A percentile compares a stretch with the other conserved stretches of the same genome.
phyloP scores from a whole-genome alignment of 306 rosid species.

The Quercus alba region DNA sequence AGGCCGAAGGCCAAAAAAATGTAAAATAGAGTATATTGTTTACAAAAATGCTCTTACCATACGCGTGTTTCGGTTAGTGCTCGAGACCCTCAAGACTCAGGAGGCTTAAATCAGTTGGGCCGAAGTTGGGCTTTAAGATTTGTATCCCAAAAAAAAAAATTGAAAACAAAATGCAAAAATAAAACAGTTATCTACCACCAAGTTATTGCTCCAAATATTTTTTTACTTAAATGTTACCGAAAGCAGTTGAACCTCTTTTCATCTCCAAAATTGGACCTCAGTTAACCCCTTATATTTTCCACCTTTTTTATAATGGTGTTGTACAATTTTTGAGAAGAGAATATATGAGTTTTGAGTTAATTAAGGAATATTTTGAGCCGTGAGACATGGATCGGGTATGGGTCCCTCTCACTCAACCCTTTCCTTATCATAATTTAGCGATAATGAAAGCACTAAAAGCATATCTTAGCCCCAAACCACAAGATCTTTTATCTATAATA shows the following conservation, averaged over 20 bases:
- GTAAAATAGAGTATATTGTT: too few relatives aligned
- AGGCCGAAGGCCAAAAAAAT: too few relatives aligned
- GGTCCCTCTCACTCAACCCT: background rate
- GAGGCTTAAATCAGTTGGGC: background rate
- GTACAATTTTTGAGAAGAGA: background rate
- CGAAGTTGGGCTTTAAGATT: background rate
- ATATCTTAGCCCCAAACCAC: slow-evolving; percentile 33
- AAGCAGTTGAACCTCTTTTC: too few relatives aligned
- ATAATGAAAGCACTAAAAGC: slow-evolving; percentile 38
- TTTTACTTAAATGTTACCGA: too few relatives aligned
- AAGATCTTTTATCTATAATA: slow-evolving; percentile 35
- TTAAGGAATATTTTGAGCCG: background rate
- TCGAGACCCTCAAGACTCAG: background rate
- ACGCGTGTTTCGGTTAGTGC: too few relatives aligned
- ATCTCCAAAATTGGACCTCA: too few relatives aligned
- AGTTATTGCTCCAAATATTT: too few relatives aligned
- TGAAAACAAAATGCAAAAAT: too few relatives aligned
- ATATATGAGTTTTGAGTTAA: background rate
- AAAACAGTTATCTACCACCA: too few relatives aligned
- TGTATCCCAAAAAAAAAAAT: background rate
- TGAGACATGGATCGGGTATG: background rate
- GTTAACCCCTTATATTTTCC: too few relatives aligned
- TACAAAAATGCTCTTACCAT: too few relatives aligned
- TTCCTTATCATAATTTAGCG: slow-evolving; percentile 35
- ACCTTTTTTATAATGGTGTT: too few relatives aligned